A percentile compares a stretch with the other conserved stretches of the same genome.
Conservation (phyloP, 768 basidiomycete species). For the Lyophyllum decastes region DNA sequence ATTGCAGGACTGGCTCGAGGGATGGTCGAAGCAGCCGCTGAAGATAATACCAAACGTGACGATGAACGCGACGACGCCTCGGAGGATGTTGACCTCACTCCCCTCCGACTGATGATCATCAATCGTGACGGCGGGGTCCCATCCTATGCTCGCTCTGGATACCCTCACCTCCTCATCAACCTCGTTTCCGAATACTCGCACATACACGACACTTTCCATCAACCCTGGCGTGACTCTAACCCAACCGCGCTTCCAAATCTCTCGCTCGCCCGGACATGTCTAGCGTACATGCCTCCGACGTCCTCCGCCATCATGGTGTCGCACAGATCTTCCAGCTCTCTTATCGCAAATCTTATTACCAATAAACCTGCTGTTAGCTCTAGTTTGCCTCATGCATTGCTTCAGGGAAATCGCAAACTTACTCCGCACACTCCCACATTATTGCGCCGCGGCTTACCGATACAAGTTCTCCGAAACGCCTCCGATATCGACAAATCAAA, state of each 20-base stretch:
- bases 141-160: conserved; percentile 92
- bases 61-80: conserved; percentile 41
- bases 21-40: conserved; percentile 63
- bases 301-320: conserved; percentile 97
- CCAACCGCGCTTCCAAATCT: conserved; percentile 89
- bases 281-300: conserved; percentile 88
- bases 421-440: conserved; percentile 93
- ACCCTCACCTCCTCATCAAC: conserved; percentile 96
- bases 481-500: conserved; percentile 74
- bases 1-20: conserved; percentile 85
- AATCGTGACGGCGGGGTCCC: conserved; percentile 96
- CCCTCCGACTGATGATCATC: conserved; percentile 95
- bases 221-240: conserved; percentile 73
- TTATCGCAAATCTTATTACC: conserved; percentile 97
- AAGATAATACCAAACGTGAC: conserved; percentile 26
- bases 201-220: conserved; percentile 84
- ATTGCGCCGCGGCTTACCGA: conserved; percentile 83
- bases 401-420: conserved; percentile 84
- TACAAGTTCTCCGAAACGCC: conserved; percentile 74
- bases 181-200: conserved; percentile 83
- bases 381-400: conserved; percentile 89
- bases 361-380: conserved; percentile 97
- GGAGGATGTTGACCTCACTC: conserved; percentile 79
- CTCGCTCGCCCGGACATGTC: conserved; percentile 79
- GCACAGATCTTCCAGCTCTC: conserved; percentile 91